Evolutionary conservation across 2,329 filamentous ascomycete genomes (phyloP).

Genomic region (Diaporthe helianthi): DNA sequence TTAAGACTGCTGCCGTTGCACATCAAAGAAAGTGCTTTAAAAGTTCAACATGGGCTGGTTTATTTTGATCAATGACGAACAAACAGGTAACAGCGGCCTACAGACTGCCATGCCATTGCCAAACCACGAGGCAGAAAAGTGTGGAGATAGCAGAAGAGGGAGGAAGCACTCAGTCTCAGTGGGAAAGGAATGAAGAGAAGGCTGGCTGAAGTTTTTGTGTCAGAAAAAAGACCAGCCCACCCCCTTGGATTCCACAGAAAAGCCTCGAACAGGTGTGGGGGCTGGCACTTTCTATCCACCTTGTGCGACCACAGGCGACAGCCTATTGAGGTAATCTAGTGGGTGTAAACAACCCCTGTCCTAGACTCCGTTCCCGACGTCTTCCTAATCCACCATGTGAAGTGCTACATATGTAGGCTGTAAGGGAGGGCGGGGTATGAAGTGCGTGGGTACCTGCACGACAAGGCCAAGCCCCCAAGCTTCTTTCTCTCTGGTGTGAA

Average conservation of each 20-base stretch:
- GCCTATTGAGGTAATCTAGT: neutral
- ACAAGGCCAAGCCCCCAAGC: neutral
- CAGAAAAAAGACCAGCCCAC: slow-evolving; percentile 8
- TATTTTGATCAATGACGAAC: neutral
- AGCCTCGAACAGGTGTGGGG: slow-evolving; percentile 21
- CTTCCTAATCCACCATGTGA: slow-evolving; percentile 18
- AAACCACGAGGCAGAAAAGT: neutral
- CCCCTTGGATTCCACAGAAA: slow-evolving; percentile 22
- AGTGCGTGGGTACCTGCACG: neutral
- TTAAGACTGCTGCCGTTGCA: no score
- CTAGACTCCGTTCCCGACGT: slow-evolving; percentile 18
- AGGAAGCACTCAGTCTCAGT: neutral
- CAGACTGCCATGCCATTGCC: neutral
- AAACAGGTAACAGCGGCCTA: neutral
- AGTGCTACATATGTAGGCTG: neutral
- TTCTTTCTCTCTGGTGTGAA: no score
- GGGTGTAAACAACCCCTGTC: slow-evolving; percentile 3
- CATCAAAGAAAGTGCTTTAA: neutral
- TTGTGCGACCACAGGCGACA: neutral
- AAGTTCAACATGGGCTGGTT: neutral
- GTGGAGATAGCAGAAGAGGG: neutral
- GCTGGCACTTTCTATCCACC: slow-evolving; percentile 13
- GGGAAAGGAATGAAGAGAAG: neutral
- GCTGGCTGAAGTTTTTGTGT: slow-evolving; percentile 21
- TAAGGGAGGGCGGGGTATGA: no score